These are phyloP conservation scores for Crepidotus variabilis DNA, from an alignment of 768 basidiomycete genomes.

Conservation along the genomic window DNA sequence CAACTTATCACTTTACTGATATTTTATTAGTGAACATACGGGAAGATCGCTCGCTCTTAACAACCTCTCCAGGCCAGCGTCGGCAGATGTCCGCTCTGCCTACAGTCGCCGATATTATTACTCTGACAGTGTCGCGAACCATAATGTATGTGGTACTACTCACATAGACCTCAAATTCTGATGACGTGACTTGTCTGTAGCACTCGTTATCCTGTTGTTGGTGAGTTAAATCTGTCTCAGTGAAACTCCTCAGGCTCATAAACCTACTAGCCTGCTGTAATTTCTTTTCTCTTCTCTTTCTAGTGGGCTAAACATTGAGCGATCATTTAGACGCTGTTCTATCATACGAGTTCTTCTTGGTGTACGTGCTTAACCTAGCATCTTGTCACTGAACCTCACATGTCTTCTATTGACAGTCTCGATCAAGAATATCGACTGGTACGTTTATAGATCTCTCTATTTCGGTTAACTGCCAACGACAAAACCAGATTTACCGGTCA, in stretches of 20 bases:
- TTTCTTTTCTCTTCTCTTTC: background rate
- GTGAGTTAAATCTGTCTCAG: background rate
- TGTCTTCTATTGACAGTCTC: background rate
- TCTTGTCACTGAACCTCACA: background rate
- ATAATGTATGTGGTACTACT: background rate
- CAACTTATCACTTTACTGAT: too few relatives aligned
- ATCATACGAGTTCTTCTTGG: slow-evolving; percentile 2
- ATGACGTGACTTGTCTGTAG: background rate
- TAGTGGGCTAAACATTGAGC: background rate
- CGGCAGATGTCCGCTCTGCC: background rate
- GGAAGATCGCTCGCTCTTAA: too few relatives aligned
- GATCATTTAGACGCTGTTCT: slow-evolving; percentile 1
- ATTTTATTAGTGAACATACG: too few relatives aligned
- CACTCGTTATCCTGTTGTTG: background rate
- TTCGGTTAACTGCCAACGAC: too few relatives aligned
- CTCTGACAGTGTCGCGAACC: background rate
- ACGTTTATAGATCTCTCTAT: background rate
- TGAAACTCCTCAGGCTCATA: too few relatives aligned
- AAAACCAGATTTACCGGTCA: slow-evolving; percentile 26
- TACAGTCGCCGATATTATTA: background rate
- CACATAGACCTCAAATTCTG: background rate
- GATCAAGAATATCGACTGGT: slow-evolving; percentile 5
- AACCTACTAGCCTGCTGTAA: background rate
- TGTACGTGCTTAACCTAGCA: background rate
- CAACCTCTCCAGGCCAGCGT: background rate